Evolutionary conservation across 2,329 filamentous ascomycete species (phyloP), one percentile per base, ranked within the genome.

Genomic region (Exophiala aquamarina): DNA sequence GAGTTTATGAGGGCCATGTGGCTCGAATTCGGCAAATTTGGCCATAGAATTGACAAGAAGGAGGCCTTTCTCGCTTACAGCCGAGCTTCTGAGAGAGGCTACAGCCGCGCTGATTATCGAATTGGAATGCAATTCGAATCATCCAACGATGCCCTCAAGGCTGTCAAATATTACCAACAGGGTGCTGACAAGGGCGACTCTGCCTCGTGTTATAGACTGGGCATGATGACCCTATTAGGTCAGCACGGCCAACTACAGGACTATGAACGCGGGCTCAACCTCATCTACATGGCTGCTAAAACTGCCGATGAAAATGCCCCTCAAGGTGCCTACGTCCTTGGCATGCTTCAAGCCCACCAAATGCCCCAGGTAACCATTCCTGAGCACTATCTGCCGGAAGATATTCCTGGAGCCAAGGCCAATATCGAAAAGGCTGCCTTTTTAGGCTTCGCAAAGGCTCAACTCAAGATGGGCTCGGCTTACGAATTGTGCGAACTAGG

Each of bases 111-210:
- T 15, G 89, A 97, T 67, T 98, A 98, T 68, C 83, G 93, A 37
- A 95, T 98, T 71, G 93, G 93, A 54, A 98, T 97, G 92, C 86
- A 96, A 47, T 97, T 91, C 65, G 93, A 98, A 70, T 90, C 87
- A 66, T 92, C 90, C 3, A 95, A 95, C 63, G 92, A 98, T 62
- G 85, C 90, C 50, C 79, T 84, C 54, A 96, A 95, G 66, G 93
- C 93, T 4, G 83, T 96, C 62, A 84, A 86, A 61, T 91, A 97
- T 67, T 98, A 97, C 69, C 83, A 89, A 56, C 79, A 81, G 38
- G 93, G 93, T 40, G 83, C 93, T 40, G 79, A 82, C 40, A 74
- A 84, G 58, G 83, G 84, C 18, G 93, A 98, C 70, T 95, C 93
- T 13, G 93, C 93, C 3, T 91, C 90, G 4, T 86, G 83, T 63